Evolutionary conservation across 305 asterid species (phyloP).

Genomic region (Caryopteris hybrid): DNA sequence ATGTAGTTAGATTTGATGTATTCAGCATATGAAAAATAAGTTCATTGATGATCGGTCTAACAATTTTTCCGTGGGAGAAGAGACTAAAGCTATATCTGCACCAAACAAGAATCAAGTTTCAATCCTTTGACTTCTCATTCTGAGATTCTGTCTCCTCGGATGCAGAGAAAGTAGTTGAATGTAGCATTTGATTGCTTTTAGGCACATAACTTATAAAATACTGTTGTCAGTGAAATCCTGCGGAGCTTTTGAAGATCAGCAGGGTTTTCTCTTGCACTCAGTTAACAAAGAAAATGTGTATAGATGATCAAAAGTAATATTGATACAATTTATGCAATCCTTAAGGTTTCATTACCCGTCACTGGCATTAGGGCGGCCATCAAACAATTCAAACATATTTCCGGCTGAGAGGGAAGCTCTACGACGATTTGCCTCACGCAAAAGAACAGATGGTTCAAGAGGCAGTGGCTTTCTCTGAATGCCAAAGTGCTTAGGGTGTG

Average conservation of each 20-base stretch:
- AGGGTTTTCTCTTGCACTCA: slow-evolving; percentile 8
- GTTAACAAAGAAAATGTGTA: slow-evolving; percentile 4
- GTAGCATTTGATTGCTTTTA: not conserved
- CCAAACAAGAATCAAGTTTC: slow-evolving; percentile 2
- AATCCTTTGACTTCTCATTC: not conserved
- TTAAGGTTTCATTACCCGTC: slow-evolving; percentile 59
- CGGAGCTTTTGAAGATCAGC: slow-evolving; percentile 1
- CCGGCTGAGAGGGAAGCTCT: slow-evolving; percentile 99
- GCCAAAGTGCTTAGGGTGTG: slow-evolving; percentile 74
- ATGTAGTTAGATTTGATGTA: not conserved
- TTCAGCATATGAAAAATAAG: not conserved
- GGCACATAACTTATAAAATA: slow-evolving; percentile 13
- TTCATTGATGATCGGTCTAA: not conserved
- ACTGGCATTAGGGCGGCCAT: slow-evolving; percentile 54
- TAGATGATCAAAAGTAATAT: slow-evolving; percentile 8
- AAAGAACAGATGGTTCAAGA: slow-evolving; percentile 89
- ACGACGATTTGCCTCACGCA: slow-evolving; percentile 98
- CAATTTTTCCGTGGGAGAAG: not conserved
- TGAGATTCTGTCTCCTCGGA: slow-evolving; percentile 11
- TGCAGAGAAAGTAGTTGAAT: slow-evolving; percentile 1
- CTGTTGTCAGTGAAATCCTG: not conserved
- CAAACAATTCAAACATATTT: slow-evolving; percentile 78
- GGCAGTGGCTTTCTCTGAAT: slow-evolving; percentile 97
- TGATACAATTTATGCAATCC: slow-evolving; percentile 10
- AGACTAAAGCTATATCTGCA: not conserved